Base-by-base conservation (phyloP, 345 rosid species). In the Populus alba region DNA sequence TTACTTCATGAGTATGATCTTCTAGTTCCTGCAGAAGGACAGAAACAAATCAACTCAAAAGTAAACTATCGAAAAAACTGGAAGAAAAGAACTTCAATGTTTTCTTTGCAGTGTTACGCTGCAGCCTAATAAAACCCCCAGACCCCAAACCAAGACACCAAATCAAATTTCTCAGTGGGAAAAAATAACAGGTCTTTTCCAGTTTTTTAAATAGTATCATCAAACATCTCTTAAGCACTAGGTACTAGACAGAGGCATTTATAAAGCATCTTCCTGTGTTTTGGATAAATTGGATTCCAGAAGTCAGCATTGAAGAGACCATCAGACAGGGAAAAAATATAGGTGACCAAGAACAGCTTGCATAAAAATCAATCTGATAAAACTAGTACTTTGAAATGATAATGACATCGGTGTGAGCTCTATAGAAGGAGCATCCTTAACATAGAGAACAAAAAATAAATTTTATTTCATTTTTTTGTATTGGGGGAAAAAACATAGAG, bases 1-100 rank as follows among this genome's bases (percentile, higher is more conserved):
- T 89, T 65, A 92, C 95, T 80, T 94, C 97, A 41, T 89, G 91
- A 20, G 90, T 90, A 80, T 94, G 92, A 79, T 87, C 95, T 15
- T 87, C 89, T 81, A 96, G 83, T 87, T 96, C 99, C 99, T 96
- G 93, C 82, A 76, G 79, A 75, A n/a, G 72, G 71, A 78, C 38
- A 77, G 63, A 68, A 76, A 13, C 51, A 63, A 73, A 35, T 41
- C 51, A 15, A 8, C 20, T 68, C 53, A 79, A 70, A 41, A 78
- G 45, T 12, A 7, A 53, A 61, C 35, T 16, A 22, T 0, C 9
- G 29, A 23, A 29, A 68, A 39, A 68, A 29, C 35, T 41, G 45
- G 45, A 41, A 18, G 25, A 66, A 61, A 25, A 29, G 12, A 10
- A 11, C 22, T 8, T 20, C 1, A 31, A 66, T 66, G 69, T 35